A percentile compares a stretch with the other conserved stretches of the same genome.
Evolutionary conservation across 2,329 filamentous ascomycete species (phyloP).

Genomic region (Cryoendolithus antarcticus): DNA sequence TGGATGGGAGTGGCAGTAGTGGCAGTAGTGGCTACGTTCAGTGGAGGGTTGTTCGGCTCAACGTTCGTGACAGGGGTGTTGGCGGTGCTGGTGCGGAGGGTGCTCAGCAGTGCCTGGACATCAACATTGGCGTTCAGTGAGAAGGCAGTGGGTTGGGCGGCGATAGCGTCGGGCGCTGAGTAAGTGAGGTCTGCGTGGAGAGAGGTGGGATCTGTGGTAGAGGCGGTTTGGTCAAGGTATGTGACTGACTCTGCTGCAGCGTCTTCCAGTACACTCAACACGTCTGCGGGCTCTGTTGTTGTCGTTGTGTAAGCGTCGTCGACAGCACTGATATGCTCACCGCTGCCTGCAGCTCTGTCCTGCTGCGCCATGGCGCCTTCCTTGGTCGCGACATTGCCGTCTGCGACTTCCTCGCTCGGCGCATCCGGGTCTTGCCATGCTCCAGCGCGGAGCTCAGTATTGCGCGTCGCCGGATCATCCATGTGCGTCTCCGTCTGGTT

Average conservation of each 20-base stretch:
- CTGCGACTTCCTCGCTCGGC: slow-evolving; percentile 1
- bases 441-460: slow-evolving; percentile 22
- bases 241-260: no score
- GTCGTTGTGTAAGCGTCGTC: no score
- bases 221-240: slow-evolving; percentile 1
- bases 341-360: no score
- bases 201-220: slow-evolving; percentile 5
- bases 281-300: no score
- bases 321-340: no score
- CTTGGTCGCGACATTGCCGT: background rate
- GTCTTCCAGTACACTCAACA: no score
- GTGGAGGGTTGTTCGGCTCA: slow-evolving; percentile 4
- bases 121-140: slow-evolving; percentile 26
- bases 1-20: slow-evolving; percentile 10
- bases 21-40: slow-evolving; percentile 14
- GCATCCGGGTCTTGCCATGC: slow-evolving; percentile 21
- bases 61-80: background rate
- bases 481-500: slow-evolving; percentile 53
- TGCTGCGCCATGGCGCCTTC: no score
- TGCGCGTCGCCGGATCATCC: slow-evolving; percentile 22
- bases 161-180: background rate
- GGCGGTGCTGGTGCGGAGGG: slow-evolving; percentile 18
- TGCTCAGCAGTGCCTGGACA: slow-evolving; percentile 35
- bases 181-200: slow-evolving; percentile 4
- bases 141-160: slow-evolving; percentile 1